Base-by-base conservation (phyloP, 352 stramenopile genomes). In the Phytophthora meadii region DNA sequence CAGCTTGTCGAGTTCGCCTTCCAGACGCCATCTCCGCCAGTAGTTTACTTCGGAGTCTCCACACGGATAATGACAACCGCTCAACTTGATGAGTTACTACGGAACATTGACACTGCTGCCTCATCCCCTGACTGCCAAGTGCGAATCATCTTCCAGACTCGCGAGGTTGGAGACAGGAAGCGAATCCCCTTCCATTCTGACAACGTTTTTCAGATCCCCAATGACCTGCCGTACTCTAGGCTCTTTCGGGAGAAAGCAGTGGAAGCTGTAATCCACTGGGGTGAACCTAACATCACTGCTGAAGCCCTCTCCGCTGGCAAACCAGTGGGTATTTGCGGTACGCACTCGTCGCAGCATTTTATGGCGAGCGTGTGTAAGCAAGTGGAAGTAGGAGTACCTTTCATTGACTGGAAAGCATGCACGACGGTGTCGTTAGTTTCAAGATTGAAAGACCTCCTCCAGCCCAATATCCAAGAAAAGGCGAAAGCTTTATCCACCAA, bases 261-360 rank as follows among this genome's bases (percentile, higher is more conserved):
- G 28, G 76, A 53, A 55, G 90, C 82, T 28, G 76, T 93, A 15
- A 80, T 96, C 48, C 90, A 97, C 76, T 79, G 76, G 57, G 76
- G 76, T 9, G 76, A 79, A 4, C 81, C 89, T 17, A 85, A 89
- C 36, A 97, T 92, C 22, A 82, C 81, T 6, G 85, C 87, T 9
- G 89, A 92, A 41, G 90, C 84, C 11, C 70, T 98, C 3, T 65
- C 84, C 8, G 76, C 82, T 41, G 88, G 88, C 3, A 88, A 96
- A 34, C 90, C 92, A 10, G 93, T 87, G 6, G 81, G 93, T 53
- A 76, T 97, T 32, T 93, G 86, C 48, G 90, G 90, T 2, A 94
- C 91, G 44, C 95, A 97, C 69, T 84, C 83, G 8, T 84, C 94
- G 63, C 92, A 98, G 54, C 80, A 77, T 27, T 96, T 97, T 65